A percentile compares a stretch with the other conserved stretches of the same genome.
phyloP scores from a whole-genome alignment of 805 yeast species.

The Candida morakotiae region DNA sequence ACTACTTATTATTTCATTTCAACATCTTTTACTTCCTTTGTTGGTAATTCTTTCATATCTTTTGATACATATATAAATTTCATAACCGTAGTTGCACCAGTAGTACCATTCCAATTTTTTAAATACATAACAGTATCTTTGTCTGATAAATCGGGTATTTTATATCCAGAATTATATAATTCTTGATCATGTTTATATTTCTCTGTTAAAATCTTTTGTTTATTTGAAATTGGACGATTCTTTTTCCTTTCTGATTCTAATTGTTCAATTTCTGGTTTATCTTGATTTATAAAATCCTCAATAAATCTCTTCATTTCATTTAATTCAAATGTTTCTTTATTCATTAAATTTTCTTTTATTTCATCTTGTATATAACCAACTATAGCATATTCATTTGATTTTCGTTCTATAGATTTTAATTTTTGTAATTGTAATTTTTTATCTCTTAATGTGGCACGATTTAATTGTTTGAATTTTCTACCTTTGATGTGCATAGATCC shows the following conservation, averaged over 20 bases:
- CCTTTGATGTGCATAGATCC: constrained; percentile 80
- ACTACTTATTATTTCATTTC: constrained; percentile 5
- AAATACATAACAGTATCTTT: constrained; percentile 54
- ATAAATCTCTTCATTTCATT: constrained; percentile 62
- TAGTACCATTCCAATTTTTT: constrained; percentile 75
- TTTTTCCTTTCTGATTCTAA: constrained; percentile 65
- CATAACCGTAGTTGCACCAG: constrained; percentile 70
- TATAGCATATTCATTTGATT: constrained; percentile 57
- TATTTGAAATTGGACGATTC: constrained; percentile 79
- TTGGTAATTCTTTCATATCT: constrained; percentile 22
- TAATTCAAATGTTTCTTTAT: constrained; percentile 36
- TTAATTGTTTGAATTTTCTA: constrained; percentile 78
- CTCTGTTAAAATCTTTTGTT: constrained; percentile 64
- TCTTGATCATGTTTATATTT: constrained; percentile 57
- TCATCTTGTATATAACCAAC: constrained; percentile 49
- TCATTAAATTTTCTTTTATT: constrained; percentile 11
- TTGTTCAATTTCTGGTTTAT: constrained; percentile 69
- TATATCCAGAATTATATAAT: constrained; percentile 64
- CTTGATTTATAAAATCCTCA: constrained; percentile 60
- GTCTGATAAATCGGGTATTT: constrained; percentile 69
- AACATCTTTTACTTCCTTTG: constrained; percentile 13
- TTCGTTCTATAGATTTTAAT: constrained; percentile 52
- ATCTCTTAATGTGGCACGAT: constrained; percentile 84
- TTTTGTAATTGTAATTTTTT: constrained; percentile 61
- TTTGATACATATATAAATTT: constrained; percentile 41